phyloP scores from a whole-genome alignment of 148 eudicot species.

The Camellia sinensis region DNA sequence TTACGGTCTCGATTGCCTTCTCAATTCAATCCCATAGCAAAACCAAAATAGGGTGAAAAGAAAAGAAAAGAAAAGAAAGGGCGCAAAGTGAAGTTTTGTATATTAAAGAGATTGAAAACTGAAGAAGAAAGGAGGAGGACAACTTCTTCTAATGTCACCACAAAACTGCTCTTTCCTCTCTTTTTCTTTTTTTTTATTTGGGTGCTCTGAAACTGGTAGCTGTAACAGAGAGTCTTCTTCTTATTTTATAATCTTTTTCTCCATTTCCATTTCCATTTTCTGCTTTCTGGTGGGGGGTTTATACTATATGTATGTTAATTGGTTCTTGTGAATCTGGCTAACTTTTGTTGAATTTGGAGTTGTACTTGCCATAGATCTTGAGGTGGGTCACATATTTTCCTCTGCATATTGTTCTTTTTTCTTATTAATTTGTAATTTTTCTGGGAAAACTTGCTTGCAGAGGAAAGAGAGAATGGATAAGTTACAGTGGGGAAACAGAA shows the following conservation, averaged over 20 bases:
- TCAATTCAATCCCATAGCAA: background rate
- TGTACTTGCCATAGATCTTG: constrained; percentile 28
- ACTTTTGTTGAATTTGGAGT: background rate
- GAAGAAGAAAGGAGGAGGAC: background rate
- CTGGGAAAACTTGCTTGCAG: background rate
- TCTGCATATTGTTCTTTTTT: background rate
- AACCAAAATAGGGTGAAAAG: constrained; percentile 1
- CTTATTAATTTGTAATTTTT: background rate
- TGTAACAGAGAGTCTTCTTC: background rate
- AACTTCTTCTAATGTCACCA: background rate
- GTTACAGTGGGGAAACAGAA: constrained; percentile 57
- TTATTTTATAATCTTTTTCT: constrained; percentile 1
- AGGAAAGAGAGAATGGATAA: constrained; percentile 36
- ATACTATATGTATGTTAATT: constrained; percentile 5
- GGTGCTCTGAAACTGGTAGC: background rate
- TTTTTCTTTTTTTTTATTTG: constrained; percentile 7
- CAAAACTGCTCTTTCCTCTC: background rate
- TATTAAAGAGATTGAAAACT: background rate
- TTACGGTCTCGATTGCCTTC: constrained; percentile 19
- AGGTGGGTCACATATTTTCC: constrained; percentile 20
- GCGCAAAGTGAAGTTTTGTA: background rate
- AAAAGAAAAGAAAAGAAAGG: background rate
- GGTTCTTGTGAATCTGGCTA: constrained; percentile 8
- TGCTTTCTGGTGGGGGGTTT: background rate
- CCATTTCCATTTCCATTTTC: background rate